Evolutionary conservation across 2,329 filamentous ascomycete genomes (phyloP).

Genomic region (Penicillium sp.): DNA sequence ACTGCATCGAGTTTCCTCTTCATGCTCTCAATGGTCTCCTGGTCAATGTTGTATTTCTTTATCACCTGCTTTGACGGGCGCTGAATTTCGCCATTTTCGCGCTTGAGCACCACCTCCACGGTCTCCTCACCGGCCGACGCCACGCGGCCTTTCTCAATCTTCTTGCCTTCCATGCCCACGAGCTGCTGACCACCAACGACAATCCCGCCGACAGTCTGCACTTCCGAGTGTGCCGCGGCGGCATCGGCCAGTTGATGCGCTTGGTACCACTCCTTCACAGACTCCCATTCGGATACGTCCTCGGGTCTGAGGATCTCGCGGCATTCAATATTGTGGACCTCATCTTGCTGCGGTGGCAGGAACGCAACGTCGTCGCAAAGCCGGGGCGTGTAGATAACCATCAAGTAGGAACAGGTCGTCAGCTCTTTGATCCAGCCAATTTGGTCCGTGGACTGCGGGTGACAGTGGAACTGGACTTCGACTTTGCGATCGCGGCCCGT

Average conservation of each 20-base stretch:
- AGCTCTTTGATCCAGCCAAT: constrained; percentile 95
- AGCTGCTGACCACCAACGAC: constrained; percentile 59
- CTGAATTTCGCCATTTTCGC: constrained; percentile 63
- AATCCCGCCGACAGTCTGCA: constrained; percentile 57
- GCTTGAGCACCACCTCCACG: constrained; percentile 53
- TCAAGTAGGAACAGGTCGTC: constrained; percentile 86
- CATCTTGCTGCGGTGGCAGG: constrained; percentile 74
- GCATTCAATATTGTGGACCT: constrained; percentile 76
- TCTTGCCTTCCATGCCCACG: constrained; percentile 57
- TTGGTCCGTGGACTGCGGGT: constrained; percentile 71
- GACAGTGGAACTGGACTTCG: constrained; percentile 78
- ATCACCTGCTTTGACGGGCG: constrained; percentile 67
- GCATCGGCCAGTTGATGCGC: constrained; percentile 37
- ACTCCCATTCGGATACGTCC: constrained; percentile 52
- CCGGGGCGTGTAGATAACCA: constrained; percentile 87
- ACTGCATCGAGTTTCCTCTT: constrained; percentile 67
- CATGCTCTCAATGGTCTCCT: constrained; percentile 68
- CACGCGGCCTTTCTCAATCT: constrained; percentile 60
- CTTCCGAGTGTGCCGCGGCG: constrained; percentile 26
- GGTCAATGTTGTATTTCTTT: constrained; percentile 66
- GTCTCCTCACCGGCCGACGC: constrained; percentile 53
- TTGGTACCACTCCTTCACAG: constrained; percentile 36
- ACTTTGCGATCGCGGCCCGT: constrained; percentile 79
- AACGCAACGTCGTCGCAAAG: constrained; percentile 88
- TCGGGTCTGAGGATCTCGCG: constrained; percentile 66